phyloP scores from a whole-genome alignment of 2,329 filamentous ascomycete species.

The Microsporum audouinii region DNA sequence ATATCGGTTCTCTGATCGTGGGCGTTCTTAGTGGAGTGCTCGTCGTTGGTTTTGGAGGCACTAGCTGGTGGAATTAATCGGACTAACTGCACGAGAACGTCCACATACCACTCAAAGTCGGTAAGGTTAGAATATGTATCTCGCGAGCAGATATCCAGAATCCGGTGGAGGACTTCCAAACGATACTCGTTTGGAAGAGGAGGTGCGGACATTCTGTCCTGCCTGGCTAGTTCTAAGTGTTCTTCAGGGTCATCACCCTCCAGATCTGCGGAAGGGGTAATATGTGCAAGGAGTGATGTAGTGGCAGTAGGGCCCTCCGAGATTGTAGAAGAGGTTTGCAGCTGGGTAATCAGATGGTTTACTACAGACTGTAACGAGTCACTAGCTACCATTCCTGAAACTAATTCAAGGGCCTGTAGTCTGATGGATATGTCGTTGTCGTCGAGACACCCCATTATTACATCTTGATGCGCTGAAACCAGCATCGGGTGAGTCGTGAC shows the following conservation, averaged over 20 bases:
- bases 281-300: constrained; percentile 25
- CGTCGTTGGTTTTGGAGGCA: constrained; percentile 12
- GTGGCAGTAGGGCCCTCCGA: constrained; percentile 38
- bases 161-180: constrained; percentile 66
- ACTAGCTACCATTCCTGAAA: constrained; percentile 82
- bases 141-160: constrained; percentile 78
- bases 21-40: constrained; percentile 12
- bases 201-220: constrained; percentile 40
- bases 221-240: constrained; percentile 43
- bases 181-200: constrained; percentile 78
- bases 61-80: constrained; percentile 42
- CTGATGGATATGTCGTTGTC: constrained; percentile 93
- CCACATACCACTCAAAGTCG: constrained; percentile 97
- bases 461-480: constrained; percentile 85
- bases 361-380: constrained; percentile 79
- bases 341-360: constrained; percentile 73
- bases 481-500: constrained; percentile 77
- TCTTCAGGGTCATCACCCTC: constrained; percentile 49
- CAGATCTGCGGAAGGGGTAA: constrained; percentile 42
- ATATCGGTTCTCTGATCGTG: constrained; percentile 17
- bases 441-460: constrained; percentile 92
- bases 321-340: constrained; percentile 51
- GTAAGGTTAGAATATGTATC: constrained; percentile 75
- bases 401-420: constrained; percentile 80
- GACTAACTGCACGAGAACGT: constrained; percentile 75